These are phyloP conservation scores for Cylindrodendrum hubeiense DNA, from an alignment of 2,329 filamentous ascomycete species.

Conservation along the genomic window DNA sequence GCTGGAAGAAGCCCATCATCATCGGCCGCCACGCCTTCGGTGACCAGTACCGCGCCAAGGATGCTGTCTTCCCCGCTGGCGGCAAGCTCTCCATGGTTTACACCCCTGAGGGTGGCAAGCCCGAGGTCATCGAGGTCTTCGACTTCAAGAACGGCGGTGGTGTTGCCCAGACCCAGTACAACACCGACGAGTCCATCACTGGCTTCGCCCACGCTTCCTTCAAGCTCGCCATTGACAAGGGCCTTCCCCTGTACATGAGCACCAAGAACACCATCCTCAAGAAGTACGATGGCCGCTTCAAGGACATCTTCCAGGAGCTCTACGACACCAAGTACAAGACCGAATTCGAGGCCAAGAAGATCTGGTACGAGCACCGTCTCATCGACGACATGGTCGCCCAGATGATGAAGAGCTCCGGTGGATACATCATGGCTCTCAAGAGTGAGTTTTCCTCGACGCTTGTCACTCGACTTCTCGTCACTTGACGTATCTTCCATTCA, in stretches of 20 bases:
- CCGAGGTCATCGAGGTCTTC: slow-evolving; percentile 89
- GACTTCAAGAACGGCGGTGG: slow-evolving; percentile 89
- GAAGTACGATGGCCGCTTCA: slow-evolving; percentile 98
- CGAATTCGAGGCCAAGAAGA: slow-evolving; percentile 89
- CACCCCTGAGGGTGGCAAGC: slow-evolving; percentile 85
- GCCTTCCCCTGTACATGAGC: slow-evolving; percentile 97
- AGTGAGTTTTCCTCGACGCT: slow-evolving; percentile 68
- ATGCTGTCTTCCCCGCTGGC: slow-evolving; percentile 83
- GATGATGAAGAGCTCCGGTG: slow-evolving; percentile 99
- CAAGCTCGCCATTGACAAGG: slow-evolving; percentile 92
- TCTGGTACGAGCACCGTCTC: slow-evolving; percentile 99
- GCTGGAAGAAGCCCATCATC: slow-evolving; percentile 99
- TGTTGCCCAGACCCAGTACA: slow-evolving; percentile 96
- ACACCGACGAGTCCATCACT: slow-evolving; percentile 94
- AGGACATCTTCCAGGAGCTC: slow-evolving; percentile 99
- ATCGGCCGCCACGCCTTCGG: slow-evolving; percentile 98
- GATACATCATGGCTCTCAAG: slow-evolving; percentile 98
- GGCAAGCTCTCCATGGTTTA: slow-evolving; percentile 96
- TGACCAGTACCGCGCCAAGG: slow-evolving; percentile 98
- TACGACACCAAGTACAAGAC: slow-evolving; percentile 90
- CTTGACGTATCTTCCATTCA: not conserved
- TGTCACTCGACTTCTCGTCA: not conserved
- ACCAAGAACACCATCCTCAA: slow-evolving; percentile 99
- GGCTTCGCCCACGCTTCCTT: slow-evolving; percentile 97
- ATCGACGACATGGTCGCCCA: slow-evolving; percentile 99